Conservation (phyloP, 169 alveolate genomes). For the Plasmodium inui region DNA sequence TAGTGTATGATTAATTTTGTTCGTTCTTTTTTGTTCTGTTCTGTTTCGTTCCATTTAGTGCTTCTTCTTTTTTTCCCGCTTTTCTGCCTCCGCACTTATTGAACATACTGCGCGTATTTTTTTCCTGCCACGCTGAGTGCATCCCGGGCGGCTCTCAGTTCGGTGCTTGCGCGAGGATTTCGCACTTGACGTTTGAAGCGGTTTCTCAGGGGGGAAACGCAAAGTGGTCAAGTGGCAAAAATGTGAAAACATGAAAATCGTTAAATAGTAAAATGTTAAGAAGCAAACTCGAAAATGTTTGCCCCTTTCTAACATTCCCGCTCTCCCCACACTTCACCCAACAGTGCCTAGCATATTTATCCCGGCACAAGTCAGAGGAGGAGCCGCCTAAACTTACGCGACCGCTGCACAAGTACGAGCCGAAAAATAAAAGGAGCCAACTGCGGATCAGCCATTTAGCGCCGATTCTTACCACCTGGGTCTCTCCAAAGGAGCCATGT, state of each 20-base stretch:
- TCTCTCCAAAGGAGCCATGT: background rate
- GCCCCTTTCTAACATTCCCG: background rate
- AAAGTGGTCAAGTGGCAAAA: background rate
- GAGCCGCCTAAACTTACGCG: background rate
- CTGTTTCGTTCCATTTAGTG: background rate
- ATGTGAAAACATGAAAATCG: background rate
- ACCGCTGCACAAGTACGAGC: background rate
- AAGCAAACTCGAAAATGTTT: background rate
- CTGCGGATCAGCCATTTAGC: background rate
- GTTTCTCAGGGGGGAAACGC: background rate
- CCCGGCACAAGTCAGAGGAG: background rate
- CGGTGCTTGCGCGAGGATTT: background rate
- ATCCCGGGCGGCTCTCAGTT: background rate
- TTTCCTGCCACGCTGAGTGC: background rate
- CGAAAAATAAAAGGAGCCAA: background rate
- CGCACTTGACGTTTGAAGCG: background rate
- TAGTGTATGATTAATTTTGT: background rate
- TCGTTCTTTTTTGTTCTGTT: background rate
- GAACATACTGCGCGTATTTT: background rate
- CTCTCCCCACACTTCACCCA: background rate
- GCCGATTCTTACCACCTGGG: background rate
- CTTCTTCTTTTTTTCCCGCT: background rate
- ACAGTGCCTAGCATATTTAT: slow-evolving; percentile 58
- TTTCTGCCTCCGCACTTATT: background rate
- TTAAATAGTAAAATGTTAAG: background rate